Evolutionary conservation across 2,329 filamentous ascomycete genomes (phyloP).

Genomic region (Cadophora sp.): DNA sequence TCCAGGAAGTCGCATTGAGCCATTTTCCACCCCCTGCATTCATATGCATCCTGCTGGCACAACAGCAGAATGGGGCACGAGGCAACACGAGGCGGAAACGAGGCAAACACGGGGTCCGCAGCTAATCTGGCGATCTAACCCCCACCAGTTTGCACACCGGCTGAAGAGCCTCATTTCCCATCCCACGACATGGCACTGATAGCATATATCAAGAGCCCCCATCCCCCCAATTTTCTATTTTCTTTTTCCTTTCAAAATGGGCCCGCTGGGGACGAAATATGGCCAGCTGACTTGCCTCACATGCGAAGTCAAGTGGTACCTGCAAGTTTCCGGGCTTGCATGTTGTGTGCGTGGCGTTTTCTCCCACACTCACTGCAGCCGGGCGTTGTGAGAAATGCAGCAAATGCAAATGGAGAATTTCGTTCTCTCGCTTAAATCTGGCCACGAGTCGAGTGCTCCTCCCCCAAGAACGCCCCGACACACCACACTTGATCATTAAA

Average conservation of each 20-base stretch:
- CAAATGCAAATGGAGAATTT: not conserved
- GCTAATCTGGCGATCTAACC: not conserved
- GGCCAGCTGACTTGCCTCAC: not conserved
- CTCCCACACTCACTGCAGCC: not conserved
- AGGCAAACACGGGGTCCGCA: conserved; percentile 4
- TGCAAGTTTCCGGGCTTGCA: not conserved
- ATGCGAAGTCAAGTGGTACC: not conserved
- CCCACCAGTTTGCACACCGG: not conserved
- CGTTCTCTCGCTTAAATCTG: not conserved
- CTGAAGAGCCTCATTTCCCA: not conserved
- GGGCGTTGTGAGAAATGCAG: not conserved
- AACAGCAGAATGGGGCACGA: not conserved
- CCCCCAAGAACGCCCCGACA: not conserved
- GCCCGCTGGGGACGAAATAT: not conserved
- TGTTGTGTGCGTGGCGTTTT: not conserved
- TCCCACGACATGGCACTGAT: not conserved
- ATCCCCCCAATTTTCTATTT: not conserved
- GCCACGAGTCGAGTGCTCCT: not conserved
- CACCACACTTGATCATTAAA: not conserved
- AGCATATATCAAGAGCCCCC: not conserved
- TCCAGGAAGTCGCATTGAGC: not conserved
- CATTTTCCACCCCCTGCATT: not conserved
- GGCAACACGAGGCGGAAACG: not conserved
- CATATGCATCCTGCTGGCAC: not conserved
- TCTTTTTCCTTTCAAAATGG: not conserved